Base-by-base conservation (phyloP, 106 monocot species). In the Amphibolis antarctica region DNA sequence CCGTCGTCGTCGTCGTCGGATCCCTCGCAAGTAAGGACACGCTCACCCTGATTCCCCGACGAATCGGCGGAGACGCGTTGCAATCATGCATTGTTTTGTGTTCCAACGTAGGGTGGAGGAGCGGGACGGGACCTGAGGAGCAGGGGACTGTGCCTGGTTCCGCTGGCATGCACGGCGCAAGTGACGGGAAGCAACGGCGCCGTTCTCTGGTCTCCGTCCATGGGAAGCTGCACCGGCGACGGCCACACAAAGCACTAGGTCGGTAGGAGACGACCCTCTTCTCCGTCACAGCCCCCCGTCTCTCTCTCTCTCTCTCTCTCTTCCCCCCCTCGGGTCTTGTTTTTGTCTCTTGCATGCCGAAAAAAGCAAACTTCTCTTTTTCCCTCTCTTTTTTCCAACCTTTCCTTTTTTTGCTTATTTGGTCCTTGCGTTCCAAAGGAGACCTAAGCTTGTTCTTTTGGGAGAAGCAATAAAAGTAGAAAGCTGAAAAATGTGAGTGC, bases 131-230 rank as follows among this genome's bases (percentile, higher is more conserved):
- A 81, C 52, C 54, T 85, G 44, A 76, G 82, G 60, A 85, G 78
- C 66, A 59, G 82, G 46, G 82, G 82, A 0, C 73, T 85, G 58
- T 85, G 85, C 66, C 58, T 85, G 31, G 81, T 85, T 17, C 82
- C 85, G 17, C 19, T 76, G 12, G 59, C 81, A 9, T 79, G 73
- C 81, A 79, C 76, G 14, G 76, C 76, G 15, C 71, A 74, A 48
- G 75, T 82, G 29, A 68, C 81, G 27, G 65, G 44, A 55, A 75
- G 48, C 72, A 78, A 71, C 52, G 78, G 75, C 20, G 75, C 81
- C 21, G 84, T 73, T 53, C 60, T 62, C 52, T 71, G 71, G 71
- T 63, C 71, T 0, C 71, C 71, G 26, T 19, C 61, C 62, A 63
- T 63, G 31, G 63, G 18, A 47, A 63, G 25, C 46, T 46, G 15